Evolutionary conservation across 306 rosid species (phyloP).

Genomic region (Urtica urens): DNA sequence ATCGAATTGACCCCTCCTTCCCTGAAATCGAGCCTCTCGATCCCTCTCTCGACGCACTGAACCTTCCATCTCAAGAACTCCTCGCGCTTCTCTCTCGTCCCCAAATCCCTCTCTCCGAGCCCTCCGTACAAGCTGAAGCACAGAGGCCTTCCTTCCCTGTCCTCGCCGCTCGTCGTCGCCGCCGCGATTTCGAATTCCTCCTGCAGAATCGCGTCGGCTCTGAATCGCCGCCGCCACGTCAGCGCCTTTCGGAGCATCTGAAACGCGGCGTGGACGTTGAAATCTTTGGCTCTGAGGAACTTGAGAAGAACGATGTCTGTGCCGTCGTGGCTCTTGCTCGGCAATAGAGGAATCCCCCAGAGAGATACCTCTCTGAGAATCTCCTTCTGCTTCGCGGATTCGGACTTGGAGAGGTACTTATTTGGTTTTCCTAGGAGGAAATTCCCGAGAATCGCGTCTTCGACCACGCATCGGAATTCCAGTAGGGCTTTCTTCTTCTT

Average conservation of each 20-base stretch:
- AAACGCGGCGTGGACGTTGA: slow-evolving; percentile 46
- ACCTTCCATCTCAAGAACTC: slow-evolving; percentile 52
- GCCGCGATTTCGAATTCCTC: slow-evolving; percentile 30
- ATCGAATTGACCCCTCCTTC: slow-evolving; percentile 52
- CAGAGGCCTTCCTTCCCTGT: slow-evolving; percentile 59
- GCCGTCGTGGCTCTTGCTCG: slow-evolving; percentile 67
- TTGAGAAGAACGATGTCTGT: slow-evolving; percentile 50
- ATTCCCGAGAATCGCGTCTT: slow-evolving; percentile 59
- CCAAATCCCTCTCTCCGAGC: slow-evolving; percentile 35
- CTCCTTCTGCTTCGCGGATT: slow-evolving; percentile 10
- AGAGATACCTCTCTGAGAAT: slow-evolving; percentile 31
- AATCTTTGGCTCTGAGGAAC: slow-evolving; percentile 65
- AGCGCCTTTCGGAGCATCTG: slow-evolving; percentile 54
- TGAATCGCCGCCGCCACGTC: slow-evolving; percentile 45
- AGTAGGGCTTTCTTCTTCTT: slow-evolving; percentile 39
- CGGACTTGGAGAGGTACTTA: neutral
- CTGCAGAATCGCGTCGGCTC: slow-evolving; percentile 27
- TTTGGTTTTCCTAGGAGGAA: slow-evolving; percentile 33
- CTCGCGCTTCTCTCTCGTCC: slow-evolving; percentile 29
- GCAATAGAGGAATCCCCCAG: slow-evolving; percentile 80
- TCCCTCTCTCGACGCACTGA: slow-evolving; percentile 44
- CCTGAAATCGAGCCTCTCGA: slow-evolving; percentile 33
- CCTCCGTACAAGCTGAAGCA: slow-evolving; percentile 32
- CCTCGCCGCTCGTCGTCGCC: slow-evolving; percentile 27
- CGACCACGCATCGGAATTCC: slow-evolving; percentile 54